These are phyloP conservation scores for Aquilaria yunnanensis DNA, from an alignment of 345 rosid genomes.

Conservation along the genomic window DNA sequence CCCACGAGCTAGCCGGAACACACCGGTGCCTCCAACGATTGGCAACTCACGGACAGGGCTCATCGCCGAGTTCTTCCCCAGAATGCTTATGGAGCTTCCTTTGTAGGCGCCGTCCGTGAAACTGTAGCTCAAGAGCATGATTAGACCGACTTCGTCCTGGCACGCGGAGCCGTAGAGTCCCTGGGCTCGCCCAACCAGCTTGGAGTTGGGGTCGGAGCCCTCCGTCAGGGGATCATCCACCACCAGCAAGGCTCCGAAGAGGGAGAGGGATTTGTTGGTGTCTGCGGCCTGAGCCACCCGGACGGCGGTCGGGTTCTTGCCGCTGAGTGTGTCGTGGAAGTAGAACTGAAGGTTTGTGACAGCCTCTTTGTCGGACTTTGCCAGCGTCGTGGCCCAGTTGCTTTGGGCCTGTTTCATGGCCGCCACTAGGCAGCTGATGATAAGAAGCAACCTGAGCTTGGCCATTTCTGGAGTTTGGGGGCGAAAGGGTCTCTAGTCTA, in stretches of 20 bases:
- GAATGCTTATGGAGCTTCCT: conserved; percentile 54
- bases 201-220: conserved; percentile 47
- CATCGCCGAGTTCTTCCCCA: conserved; percentile 38
- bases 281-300: conserved; percentile 35
- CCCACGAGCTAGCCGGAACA: conserved; percentile 58
- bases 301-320: conserved; percentile 45
- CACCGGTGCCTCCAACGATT: conserved; percentile 50
- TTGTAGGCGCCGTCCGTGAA: conserved; percentile 55
- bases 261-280: conserved; percentile 38
- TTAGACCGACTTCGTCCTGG: conserved; percentile 33
- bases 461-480: conserved; percentile 13
- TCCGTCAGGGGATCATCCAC: conserved; percentile 54
- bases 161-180: conserved; percentile 48
- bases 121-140: conserved; percentile 45
- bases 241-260: conserved; percentile 43
- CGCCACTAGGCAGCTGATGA: conserved; percentile 13
- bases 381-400: conserved; percentile 27
- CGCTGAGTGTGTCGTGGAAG: conserved; percentile 63
- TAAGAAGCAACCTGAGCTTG: conserved; percentile 5
- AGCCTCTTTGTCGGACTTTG: conserved; percentile 24
- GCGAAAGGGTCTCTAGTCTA: background rate
- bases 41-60: conserved; percentile 51
- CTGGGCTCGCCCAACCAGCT: conserved; percentile 59
- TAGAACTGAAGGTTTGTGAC: conserved; percentile 55
- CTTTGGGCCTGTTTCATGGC: conserved; percentile 22